Percentiles rank a stretch among this genome's conserved stretches.
phyloP scores from a whole-genome alignment of 768 basidiomycete genomes.

The Boletus coccyginus region DNA sequence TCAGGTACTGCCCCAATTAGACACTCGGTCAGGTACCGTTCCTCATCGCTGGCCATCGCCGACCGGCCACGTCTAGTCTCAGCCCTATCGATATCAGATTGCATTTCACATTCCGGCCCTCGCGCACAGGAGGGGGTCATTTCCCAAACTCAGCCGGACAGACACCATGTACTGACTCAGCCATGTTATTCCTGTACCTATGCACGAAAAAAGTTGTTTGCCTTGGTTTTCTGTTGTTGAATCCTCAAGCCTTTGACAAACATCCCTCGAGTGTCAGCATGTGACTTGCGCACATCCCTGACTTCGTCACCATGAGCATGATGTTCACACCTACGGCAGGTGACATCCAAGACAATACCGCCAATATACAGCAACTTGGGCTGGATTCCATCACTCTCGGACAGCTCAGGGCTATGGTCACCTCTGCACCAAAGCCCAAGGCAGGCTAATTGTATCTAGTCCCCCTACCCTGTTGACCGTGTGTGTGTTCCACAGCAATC shows the following conservation, averaged over 20 bases:
- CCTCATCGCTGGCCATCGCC: slow-evolving; percentile 23
- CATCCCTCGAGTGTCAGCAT: slow-evolving; percentile 2
- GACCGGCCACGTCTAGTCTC: slow-evolving; percentile 3
- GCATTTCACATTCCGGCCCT: neutral
- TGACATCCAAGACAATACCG: slow-evolving; percentile 32
- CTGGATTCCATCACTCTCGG: slow-evolving; percentile 78
- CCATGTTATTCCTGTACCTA: neutral
- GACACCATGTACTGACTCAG: too few species aligned
- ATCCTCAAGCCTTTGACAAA: slow-evolving; percentile 26
- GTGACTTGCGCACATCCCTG: neutral
- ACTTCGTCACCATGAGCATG: slow-evolving; percentile 27
- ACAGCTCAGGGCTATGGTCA: slow-evolving; percentile 74
- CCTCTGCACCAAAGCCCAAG: slow-evolving; percentile 71
- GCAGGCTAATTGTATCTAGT: slow-evolving; percentile 35
- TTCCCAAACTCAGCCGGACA: too few species aligned
- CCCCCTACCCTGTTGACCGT: slow-evolving; percentile 17
- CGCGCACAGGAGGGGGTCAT: neutral
- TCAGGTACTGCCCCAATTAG: slow-evolving; percentile 12
- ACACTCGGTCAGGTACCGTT: slow-evolving; percentile 16
- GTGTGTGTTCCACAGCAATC: slow-evolving; percentile 57
- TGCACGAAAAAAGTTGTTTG: slow-evolving; percentile 6
- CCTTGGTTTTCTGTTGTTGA: slow-evolving; percentile 23
- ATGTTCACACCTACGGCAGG: slow-evolving; percentile 30
- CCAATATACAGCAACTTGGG: slow-evolving; percentile 38
- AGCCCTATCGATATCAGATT: slow-evolving; percentile 18